Base-by-base conservation (phyloP, 1,284 basidiomycete genomes). In the Cerioporus squamosus region DNA sequence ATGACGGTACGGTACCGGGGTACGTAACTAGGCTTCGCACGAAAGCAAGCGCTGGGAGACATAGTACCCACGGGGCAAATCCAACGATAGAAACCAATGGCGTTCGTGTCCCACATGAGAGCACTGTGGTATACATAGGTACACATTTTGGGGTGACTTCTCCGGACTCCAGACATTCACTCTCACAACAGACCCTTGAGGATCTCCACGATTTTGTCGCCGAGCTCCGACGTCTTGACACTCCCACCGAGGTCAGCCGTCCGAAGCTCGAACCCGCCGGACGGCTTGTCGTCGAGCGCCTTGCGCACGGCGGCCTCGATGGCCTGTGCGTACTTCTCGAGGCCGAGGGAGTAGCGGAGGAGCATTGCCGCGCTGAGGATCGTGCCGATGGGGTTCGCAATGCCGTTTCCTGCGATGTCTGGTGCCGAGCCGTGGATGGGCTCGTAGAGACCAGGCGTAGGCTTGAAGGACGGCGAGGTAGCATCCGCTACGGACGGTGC, bases 351-450 rank as follows among this genome's bases (percentile, higher is more conserved):
- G 78, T 98, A 99, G 50, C 96, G 86, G 55, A 98, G 83, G 59
- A 98, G 88, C 89, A 99, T 89, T 3, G 96, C 96, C 5, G 93
- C 94, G 55, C 95, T 97, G 56, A 99, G 88, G 72, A 99, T 98
- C 17, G 97, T 98, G 51, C 97, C 97, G 66, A 99, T 86, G 31
- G 97, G 97, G 77, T 98, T 99, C 62, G 97, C 97, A 68, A 98
- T 95, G 31, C 94, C 94, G 73, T 94, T 81, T 2, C 95, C 95
- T 7, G 96, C 95, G 66, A 98, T 98, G 70, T 98, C 97, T 48
- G 97, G 97, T 1, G 97, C 97, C 33, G 94, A 97, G 51, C 94
- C 93, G 70, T 95, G 93, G 61, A 97, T 97, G 58, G 97, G 97
- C 76, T 99, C 97, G 79, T 99, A 99, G 54, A 99, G 79, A 49